These are phyloP conservation scores for Tephrocybe sp. DNA, from an alignment of 768 basidiomycete genomes.

Conservation along the genomic window DNA sequence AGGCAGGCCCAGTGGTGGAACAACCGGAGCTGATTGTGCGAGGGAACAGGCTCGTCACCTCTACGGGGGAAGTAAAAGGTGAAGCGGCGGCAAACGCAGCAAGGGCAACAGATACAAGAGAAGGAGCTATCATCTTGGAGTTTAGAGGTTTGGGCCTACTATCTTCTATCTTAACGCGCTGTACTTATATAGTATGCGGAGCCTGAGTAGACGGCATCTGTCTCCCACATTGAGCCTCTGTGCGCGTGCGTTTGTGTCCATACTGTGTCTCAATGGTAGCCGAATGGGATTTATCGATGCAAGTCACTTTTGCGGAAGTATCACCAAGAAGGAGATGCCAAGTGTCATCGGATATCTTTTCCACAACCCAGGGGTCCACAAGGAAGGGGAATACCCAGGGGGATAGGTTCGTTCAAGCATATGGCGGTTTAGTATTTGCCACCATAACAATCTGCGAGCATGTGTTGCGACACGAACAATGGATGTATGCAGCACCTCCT, in stretches of 20 bases:
- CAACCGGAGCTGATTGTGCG: slow-evolving; percentile 43
- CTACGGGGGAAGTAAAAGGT: neutral
- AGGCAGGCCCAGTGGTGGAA: slow-evolving; percentile 41
- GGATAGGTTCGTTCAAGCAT: slow-evolving; percentile 2
- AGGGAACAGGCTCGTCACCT: slow-evolving; percentile 18
- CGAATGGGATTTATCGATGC: neutral
- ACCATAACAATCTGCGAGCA: neutral
- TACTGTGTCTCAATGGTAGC: slow-evolving; percentile 1
- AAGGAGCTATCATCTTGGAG: slow-evolving; percentile 1
- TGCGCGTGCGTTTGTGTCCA: slow-evolving; percentile 7
- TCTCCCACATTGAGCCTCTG: neutral
- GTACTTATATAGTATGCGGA: neutral
- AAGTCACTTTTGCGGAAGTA: neutral
- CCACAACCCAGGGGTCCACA: neutral
- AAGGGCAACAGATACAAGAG: neutral
- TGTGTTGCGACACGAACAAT: neutral
- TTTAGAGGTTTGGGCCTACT: neutral
- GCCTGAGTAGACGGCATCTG: neutral
- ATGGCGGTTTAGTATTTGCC: neutral
- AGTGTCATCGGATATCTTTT: neutral
- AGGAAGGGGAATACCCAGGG: neutral
- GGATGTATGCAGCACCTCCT: neutral
- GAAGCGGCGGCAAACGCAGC: slow-evolving; percentile 6
- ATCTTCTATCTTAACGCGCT: neutral
- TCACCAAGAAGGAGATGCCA: neutral